These are phyloP conservation scores for Avicennia marina DNA, from an alignment of 257 asterid genomes.

Conservation along the genomic window DNA sequence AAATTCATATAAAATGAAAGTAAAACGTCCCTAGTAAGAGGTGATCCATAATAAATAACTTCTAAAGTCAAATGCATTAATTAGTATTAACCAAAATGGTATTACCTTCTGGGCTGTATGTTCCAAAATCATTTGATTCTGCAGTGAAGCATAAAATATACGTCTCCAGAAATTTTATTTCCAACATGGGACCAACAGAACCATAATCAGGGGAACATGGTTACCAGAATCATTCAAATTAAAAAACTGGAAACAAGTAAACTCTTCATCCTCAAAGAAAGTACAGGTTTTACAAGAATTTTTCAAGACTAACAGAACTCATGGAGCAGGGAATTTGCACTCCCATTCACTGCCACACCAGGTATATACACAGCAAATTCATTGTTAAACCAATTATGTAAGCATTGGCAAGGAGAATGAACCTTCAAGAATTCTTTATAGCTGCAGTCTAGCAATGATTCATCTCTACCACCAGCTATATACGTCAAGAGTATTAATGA, in stretches of 20 bases:
- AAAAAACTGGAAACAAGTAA: slow-evolving; percentile 9
- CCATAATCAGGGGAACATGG: slow-evolving; percentile 17
- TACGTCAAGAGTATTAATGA: slow-evolving; percentile 1
- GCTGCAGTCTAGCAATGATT: neutral
- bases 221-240: slow-evolving; percentile 12
- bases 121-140: slow-evolving; percentile 56
- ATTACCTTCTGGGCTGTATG: slow-evolving; percentile 59
- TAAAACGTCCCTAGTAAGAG: slow-evolving; percentile 1
- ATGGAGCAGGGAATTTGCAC: neutral
- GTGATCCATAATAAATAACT: slow-evolving; percentile 13
- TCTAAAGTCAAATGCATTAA: slow-evolving; percentile 4
- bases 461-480: slow-evolving; percentile 7
- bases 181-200: slow-evolving; percentile 69
- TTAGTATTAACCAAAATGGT: neutral
- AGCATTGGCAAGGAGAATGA: slow-evolving; percentile 7
- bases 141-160: slow-evolving; percentile 60
- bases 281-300: neutral
- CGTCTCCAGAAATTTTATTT: slow-evolving; percentile 71
- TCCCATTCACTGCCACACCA: neutral
- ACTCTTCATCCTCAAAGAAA: slow-evolving; percentile 9
- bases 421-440: slow-evolving; percentile 8
- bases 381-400: neutral
- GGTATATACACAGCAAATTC: neutral
- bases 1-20: too few relatives aligned
- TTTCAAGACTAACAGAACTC: neutral